These are phyloP conservation scores for Podaxis sp. DNA, from an alignment of 768 basidiomycete genomes.

Conservation along the genomic window DNA sequence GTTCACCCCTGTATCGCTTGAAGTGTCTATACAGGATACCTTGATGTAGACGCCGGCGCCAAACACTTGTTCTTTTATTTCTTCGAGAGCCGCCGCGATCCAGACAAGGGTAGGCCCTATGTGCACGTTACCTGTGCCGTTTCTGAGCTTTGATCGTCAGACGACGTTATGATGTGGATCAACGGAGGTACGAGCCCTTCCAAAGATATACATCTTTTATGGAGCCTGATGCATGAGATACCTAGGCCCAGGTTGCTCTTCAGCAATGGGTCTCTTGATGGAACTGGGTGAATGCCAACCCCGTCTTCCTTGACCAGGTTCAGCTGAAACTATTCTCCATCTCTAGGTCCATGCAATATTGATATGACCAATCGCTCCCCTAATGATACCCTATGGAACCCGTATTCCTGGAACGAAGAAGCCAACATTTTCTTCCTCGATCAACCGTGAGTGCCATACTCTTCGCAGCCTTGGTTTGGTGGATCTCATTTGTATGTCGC, in stretches of 20 bases:
- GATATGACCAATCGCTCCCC: conserved; percentile 52
- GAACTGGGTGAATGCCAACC: conserved; percentile 54
- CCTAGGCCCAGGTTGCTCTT: conserved; percentile 41
- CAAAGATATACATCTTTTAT: not conserved
- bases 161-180: conserved; percentile 62
- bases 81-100: conserved; percentile 67
- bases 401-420: conserved; percentile 67
- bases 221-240: not conserved
- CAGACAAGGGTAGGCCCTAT: conserved; percentile 36
- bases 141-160: conserved; percentile 19
- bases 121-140: not conserved
- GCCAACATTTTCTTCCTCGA: conserved; percentile 66
- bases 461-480: conserved; percentile 63
- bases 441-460: conserved; percentile 57
- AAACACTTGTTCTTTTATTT: conserved; percentile 79
- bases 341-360: conserved; percentile 44
- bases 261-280: conserved; percentile 62
- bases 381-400: conserved; percentile 53
- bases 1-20: not conserved
- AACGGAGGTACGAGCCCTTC: conserved; percentile 38
- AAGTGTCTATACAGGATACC: conserved; percentile 50
- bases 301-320: not conserved
- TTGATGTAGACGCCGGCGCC: conserved; percentile 55
- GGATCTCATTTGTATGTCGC: conserved; percentile 21
- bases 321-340: conserved; percentile 1